Evolutionary conservation across 176 grass and related monocot genomes (phyloP).

Genomic region (Sorghum bicolor): Sorghum_bicolor_NCBIv3 NC_012871.2:70919501-70920000

Average conservation of each 20-base stretch:
- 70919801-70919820: background rate
- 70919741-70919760: background rate
- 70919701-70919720: background rate
- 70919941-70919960: background rate
- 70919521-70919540: background rate
- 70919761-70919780: background rate
- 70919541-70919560: no score
- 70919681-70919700: background rate
- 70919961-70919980: background rate
- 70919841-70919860: background rate
- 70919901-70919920: slow-evolving; percentile 13
- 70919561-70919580: background rate
- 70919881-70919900: background rate
- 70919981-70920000: background rate
- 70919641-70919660: background rate
- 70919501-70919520: background rate
- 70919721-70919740: background rate
- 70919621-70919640: background rate
- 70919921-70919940: background rate
- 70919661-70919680: background rate
- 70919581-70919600: background rate
- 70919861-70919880: background rate
- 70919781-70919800: background rate
- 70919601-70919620: background rate
- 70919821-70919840: background rate